Base-by-base conservation (phyloP, 2,329 filamentous ascomycete species). In the Neoascochyta sp. region DNA sequence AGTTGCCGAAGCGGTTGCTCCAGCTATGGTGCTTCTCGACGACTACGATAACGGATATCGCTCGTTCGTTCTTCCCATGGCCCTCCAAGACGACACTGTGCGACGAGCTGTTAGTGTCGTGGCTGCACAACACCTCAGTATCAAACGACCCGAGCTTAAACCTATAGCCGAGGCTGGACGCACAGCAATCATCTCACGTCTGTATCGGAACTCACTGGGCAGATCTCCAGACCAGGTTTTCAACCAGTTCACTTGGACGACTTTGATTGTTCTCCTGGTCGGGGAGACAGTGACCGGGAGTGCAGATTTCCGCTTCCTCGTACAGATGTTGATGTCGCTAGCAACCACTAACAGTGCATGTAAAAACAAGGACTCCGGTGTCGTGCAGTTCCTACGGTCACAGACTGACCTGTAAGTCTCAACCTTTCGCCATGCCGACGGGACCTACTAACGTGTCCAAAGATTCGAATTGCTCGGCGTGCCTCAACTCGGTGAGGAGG, bases 261-360 rank as follows among this genome's bases (percentile, higher is more conserved):
- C 63, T 0, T 45, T 67, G 8, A 39, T 67, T 1, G 55, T 67
- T 0, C 48, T 67, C 1, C 40, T 68, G 0, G 63, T 67, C 0
- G 65, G 65, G 0, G 65, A 68, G 9, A 66, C 64, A 0, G 64
- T 67, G 5, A 67, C 64, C 0, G 64, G 63, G 1, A 61, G 63
- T 3, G 51, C 50, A 12, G 65, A 67, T 17, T 67, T 60, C 26
- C 40, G 39, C 1, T 62, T 62, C 27, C 46, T 67, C 0, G 39
- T 66, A 1, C 52, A 63, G 27, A 63, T 67, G 50, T 39, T 66
- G 15, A 47, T 53, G 5, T 62, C 50, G 13, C 39, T 66, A 8
- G 47, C 34, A 5, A 24, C 14, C 14, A 39, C 10, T n/a, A n/a
- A n/a, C n/a, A n/a, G n/a, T n/a, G n/a, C n/a, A n/a, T n/a, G n/a